Evolutionary conservation across 768 basidiomycete genomes (phyloP), one percentile per base, ranked within the genome.

Genomic region (Gautieria morchelliformis): DNA sequence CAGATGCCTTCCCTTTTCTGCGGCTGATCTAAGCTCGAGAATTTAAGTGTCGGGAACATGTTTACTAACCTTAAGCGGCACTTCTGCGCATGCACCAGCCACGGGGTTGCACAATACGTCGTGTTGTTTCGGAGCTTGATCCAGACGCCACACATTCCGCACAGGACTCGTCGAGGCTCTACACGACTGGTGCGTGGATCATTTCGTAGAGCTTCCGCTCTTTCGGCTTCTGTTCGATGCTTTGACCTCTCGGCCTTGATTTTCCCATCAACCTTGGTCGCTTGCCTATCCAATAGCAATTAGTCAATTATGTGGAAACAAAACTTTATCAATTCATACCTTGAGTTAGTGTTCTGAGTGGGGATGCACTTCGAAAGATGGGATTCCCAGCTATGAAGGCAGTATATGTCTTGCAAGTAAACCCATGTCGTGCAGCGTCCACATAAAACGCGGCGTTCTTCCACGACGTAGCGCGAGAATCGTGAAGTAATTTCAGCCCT

Each of bases 71-170:
- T 22, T 47, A 49, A 32, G 19, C 8, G 32, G 20, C 56, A 57
- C 6, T 30, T 27, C 12, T 39, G 35, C 32, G 33, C 20, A 37
- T 57, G 56, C 1, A 57, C 46, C 3, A 49, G 1, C 56, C 56
- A 57, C 4, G 56, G 56, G 6, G 56, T 57, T 4, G 46, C 2
- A 32, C 56, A 57, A 41, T 57, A 57, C 32, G 56, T 57, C 24
- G 56, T 57, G 15, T 30, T 47, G 40, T 57, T 47, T 39, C 56
- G 6, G 2, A 57, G 44, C 46, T 47, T 57, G 46, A 57, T 49
- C 56, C 56, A 57, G 10, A n/a, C 2, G 4, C 44, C 46, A 37
- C 56, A 57, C 20, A 57, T 17, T 10, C 15, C 19, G 37, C 56
- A 57, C 1, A 57, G 39, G 1, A 57, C 46, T 19, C 56, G 15